phyloP scores from a whole-genome alignment of 78 protist genomes.

The Monosiga brevicollis region DNA sequence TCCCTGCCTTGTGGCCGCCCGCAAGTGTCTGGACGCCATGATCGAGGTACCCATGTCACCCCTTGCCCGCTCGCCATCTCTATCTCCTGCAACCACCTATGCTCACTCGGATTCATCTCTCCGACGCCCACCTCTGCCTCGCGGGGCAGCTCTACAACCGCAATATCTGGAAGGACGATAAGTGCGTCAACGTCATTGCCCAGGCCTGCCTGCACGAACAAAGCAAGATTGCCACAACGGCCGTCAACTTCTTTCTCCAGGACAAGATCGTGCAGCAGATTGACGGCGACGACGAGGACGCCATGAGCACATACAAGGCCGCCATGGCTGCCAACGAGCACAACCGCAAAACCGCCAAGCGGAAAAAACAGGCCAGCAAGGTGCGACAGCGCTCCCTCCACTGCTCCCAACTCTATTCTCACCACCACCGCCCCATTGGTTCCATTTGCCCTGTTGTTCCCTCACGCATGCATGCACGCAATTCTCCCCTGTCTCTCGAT shows the following conservation, averaged over 20 bases:
- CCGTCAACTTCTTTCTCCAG: slow-evolving; percentile 61
- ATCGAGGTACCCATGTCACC: too few species aligned
- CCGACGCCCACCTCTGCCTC: background rate
- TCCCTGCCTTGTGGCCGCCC: slow-evolving; percentile 35
- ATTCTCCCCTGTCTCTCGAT: too few species aligned
- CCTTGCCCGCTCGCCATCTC: too few species aligned
- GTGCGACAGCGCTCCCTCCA: slow-evolving; percentile 61
- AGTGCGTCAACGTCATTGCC: slow-evolving; percentile 76
- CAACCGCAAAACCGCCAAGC: slow-evolving; percentile 8
- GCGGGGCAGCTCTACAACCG: background rate
- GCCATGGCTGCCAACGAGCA: too few species aligned
- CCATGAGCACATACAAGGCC: too few species aligned
- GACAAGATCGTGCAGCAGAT: slow-evolving; percentile 11
- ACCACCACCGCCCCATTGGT: background rate
- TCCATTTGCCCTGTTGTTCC: too few species aligned
- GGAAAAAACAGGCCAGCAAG: slow-evolving; percentile 19
- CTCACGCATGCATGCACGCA: too few species aligned
- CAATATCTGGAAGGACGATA: slow-evolving; percentile 29
- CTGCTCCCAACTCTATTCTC: background rate
- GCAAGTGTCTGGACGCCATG: slow-evolving; percentile 67
- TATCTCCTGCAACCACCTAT: too few species aligned
- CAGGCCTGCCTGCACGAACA: slow-evolving; percentile 54
- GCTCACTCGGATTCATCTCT: background rate
- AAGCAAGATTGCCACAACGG: slow-evolving; percentile 39
- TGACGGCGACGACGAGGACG: slow-evolving; percentile 6